These are phyloP conservation scores for Phytophthora ohioensis DNA, from an alignment of 352 stramenopile species.

Conservation along the genomic window DNA sequence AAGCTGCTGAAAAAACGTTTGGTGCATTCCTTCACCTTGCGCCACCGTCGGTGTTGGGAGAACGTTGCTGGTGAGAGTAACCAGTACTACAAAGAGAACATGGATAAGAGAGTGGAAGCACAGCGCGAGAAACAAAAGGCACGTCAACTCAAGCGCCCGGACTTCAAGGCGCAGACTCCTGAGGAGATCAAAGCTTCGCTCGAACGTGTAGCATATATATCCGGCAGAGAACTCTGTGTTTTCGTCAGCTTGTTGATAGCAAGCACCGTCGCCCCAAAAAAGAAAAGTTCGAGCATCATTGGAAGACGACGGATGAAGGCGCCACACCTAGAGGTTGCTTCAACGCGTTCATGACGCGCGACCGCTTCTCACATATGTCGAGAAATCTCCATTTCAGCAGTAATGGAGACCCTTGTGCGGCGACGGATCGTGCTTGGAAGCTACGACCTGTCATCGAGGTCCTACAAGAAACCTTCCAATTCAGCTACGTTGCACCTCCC, in stretches of 20 bases:
- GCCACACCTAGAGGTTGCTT: slow-evolving; percentile 7
- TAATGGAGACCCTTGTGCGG: slow-evolving; percentile 4
- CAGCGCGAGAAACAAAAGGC: slow-evolving; percentile 8
- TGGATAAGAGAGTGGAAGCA: slow-evolving; percentile 1
- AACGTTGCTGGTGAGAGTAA: not conserved
- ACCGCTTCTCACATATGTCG: slow-evolving; percentile 14
- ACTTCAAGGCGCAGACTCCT: not conserved
- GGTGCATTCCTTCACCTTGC: slow-evolving; percentile 2
- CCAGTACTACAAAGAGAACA: slow-evolving; percentile 15
- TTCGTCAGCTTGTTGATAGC: slow-evolving; percentile 18
- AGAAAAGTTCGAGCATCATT: not conserved
- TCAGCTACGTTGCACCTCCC: too few relatives aligned
- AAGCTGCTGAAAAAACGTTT: not conserved
- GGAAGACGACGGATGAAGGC: slow-evolving; percentile 2
- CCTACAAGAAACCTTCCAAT: slow-evolving; percentile 17
- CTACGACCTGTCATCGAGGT: slow-evolving; percentile 12
- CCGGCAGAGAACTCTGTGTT: slow-evolving; percentile 4
- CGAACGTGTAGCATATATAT: not conserved
- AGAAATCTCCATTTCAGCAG: slow-evolving; percentile 24
- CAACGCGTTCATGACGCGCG: slow-evolving; percentile 14
- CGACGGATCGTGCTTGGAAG: slow-evolving; percentile 12
- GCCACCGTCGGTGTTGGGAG: not conserved
- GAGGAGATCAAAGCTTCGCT: slow-evolving; percentile 1
- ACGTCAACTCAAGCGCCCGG: not conserved
- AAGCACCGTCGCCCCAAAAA: slow-evolving; percentile 4